These are phyloP conservation scores for Gleditsia sinensis DNA, from an alignment of 306 rosid genomes.

Conservation along the genomic window DNA sequence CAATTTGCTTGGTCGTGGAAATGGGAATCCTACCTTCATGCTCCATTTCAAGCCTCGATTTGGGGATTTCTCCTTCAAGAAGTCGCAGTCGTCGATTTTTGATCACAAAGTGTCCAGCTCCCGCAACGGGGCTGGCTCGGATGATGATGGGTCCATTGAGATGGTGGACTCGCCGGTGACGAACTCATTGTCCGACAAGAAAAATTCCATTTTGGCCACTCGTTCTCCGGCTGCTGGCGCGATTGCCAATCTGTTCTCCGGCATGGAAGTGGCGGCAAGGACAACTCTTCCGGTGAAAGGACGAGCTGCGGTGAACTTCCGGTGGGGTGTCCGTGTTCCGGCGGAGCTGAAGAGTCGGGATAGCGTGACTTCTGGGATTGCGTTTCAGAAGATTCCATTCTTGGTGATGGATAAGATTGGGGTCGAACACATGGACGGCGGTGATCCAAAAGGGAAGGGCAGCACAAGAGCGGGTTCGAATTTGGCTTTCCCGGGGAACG, in stretches of 20 bases:
- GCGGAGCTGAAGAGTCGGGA: conserved; percentile 45
- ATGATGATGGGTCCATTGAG: conserved; percentile 41
- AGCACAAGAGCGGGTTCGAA: neutral
- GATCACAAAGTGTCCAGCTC: conserved; percentile 31
- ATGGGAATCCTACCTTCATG: conserved; percentile 68
- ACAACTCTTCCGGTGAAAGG: conserved; percentile 63
- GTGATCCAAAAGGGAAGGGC: conserved; percentile 33
- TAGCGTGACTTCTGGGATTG: conserved; percentile 42
- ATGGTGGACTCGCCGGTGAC: conserved; percentile 44
- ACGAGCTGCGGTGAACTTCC: conserved; percentile 58
- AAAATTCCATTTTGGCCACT: conserved; percentile 30
- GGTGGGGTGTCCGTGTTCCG: conserved; percentile 91
- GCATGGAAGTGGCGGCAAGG: conserved; percentile 70
- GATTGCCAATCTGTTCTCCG: conserved; percentile 54
- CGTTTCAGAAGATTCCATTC: conserved; percentile 67
- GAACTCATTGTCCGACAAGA: conserved; percentile 42
- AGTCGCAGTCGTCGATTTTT: conserved; percentile 67
- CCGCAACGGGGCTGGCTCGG: conserved; percentile 25
- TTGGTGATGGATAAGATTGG: conserved; percentile 91
- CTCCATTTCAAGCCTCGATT: conserved; percentile 81
- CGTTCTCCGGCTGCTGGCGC: conserved; percentile 35
- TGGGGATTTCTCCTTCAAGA: conserved; percentile 88
- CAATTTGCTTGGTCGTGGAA: conserved; percentile 52
- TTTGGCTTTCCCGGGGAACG: conserved; percentile 27
- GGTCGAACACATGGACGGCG: conserved; percentile 69